Conservation (phyloP, 257 asterid genomes). For the Orobanche coerulescens region DNA sequence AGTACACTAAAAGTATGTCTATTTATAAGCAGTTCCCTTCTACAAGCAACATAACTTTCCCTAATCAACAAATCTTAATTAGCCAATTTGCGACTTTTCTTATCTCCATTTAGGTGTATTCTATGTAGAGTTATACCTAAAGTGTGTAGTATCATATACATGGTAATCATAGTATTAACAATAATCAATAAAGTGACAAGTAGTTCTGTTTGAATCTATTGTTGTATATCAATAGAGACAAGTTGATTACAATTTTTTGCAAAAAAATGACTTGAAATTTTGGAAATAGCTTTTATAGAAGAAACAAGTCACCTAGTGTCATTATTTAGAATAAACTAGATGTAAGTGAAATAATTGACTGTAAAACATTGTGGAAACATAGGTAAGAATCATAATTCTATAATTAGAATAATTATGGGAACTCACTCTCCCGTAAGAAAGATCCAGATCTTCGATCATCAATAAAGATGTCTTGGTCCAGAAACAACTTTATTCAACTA, state of each 20-base stretch:
- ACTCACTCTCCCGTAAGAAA: slow-evolving; percentile 87
- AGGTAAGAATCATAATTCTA: neutral
- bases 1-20: no score
- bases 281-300: slow-evolving; percentile 5
- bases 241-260: neutral
- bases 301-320: neutral
- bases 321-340: neutral
- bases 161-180: no score
- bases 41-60: no score
- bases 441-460: slow-evolving; percentile 95
- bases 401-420: slow-evolving; percentile 1
- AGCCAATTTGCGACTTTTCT: no score
- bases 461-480: slow-evolving; percentile 88
- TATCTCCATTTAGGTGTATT: no score
- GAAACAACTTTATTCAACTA: slow-evolving; percentile 81
- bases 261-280: neutral
- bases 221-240: no score
- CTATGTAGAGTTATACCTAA: no score
- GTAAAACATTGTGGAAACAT: neutral
- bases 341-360: neutral
- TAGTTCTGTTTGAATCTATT: no score
- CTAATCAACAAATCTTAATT: no score
- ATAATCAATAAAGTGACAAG: no score
- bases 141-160: no score
- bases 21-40: no score